Evolutionary conservation across 768 basidiomycete species (phyloP).

Genomic region (Polyporus arcularius): DNA sequence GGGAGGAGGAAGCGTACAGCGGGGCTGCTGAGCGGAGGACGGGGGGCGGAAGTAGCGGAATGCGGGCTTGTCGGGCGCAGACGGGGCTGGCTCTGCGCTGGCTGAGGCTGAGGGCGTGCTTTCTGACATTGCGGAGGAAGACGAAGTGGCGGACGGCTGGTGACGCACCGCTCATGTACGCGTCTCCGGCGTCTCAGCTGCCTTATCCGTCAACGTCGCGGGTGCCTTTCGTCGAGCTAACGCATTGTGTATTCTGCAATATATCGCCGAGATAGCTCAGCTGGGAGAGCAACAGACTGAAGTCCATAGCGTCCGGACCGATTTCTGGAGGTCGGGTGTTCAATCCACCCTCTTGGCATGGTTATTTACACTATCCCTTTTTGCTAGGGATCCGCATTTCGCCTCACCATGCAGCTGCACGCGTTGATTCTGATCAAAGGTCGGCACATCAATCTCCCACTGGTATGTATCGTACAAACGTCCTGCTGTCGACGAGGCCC

Average conservation of each 20-base stretch:
- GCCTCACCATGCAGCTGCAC: too few species aligned
- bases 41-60: conserved; percentile 25
- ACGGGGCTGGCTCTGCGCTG: neutral
- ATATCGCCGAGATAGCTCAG: conserved; percentile 35
- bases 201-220: too few species aligned
- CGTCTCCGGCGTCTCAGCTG: too few species aligned
- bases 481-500: conserved; percentile 13
- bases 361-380: too few species aligned
- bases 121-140: neutral
- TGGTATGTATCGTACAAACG: neutral
- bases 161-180: too few species aligned
- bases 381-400: too few species aligned
- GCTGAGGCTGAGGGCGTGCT: neutral
- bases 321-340: too few species aligned
- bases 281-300: conserved; percentile 39
- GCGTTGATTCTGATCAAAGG: too few species aligned
- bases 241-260: too few species aligned
- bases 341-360: too few species aligned
- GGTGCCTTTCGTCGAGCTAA: too few species aligned
- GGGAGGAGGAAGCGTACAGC: conserved; percentile 14
- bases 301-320: conserved; percentile 16
- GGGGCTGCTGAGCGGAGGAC: conserved; percentile 16
- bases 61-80: neutral
- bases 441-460: too few species aligned
- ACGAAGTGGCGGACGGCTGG: neutral